These are phyloP conservation scores for Penicillium longicatenatum DNA, from an alignment of 495 filamentous ascomycete species.

Conservation along the genomic window DNA sequence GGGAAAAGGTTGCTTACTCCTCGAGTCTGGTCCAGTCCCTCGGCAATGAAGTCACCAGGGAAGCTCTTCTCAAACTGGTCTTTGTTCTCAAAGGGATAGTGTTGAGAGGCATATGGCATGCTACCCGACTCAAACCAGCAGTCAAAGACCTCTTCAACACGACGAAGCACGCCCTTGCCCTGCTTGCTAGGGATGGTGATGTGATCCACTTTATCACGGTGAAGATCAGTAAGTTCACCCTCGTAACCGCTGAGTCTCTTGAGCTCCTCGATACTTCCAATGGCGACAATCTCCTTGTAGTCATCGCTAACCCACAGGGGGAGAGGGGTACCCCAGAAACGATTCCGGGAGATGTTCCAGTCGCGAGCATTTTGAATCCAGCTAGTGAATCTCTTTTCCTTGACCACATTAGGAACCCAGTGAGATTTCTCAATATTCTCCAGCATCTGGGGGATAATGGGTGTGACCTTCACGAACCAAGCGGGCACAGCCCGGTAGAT, in stretches of 20 bases:
- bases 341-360: constrained; percentile 95
- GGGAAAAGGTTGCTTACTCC: constrained; percentile 39
- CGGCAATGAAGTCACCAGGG: constrained; percentile 96
- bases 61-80: constrained; percentile 81
- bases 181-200: constrained; percentile 94
- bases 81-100: constrained; percentile 94
- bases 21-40: constrained; percentile 91
- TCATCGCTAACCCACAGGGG: constrained; percentile 93
- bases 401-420: constrained; percentile 92
- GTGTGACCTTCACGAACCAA: constrained; percentile 90
- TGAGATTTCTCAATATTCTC: constrained; percentile 86
- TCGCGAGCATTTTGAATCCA: constrained; percentile 93
- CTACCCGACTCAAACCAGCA: constrained; percentile 95
- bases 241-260: constrained; percentile 83
- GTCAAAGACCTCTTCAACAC: constrained; percentile 92
- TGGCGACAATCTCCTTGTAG: constrained; percentile 79
- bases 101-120: constrained; percentile 93
- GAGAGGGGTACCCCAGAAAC: constrained; percentile 96
- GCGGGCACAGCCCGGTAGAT: constrained; percentile 94
- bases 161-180: constrained; percentile 81
- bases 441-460: constrained; percentile 87
- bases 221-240: constrained; percentile 86
- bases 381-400: constrained; percentile 83
- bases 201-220: constrained; percentile 91
- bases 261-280: constrained; percentile 85